phyloP scores from a whole-genome alignment of 495 filamentous ascomycete genomes.

The Tuber brumale region DNA sequence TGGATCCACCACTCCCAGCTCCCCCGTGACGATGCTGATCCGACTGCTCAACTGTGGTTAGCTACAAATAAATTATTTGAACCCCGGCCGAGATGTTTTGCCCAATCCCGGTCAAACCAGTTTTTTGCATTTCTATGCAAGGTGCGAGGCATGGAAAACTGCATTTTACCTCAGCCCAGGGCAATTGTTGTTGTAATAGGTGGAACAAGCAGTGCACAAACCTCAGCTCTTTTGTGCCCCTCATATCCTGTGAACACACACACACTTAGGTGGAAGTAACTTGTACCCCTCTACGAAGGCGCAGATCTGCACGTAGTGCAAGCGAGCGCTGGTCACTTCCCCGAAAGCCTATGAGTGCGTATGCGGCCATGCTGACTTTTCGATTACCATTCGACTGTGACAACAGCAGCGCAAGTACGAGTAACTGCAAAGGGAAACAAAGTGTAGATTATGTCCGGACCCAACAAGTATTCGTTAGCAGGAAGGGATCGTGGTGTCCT shows the following conservation, averaged over 20 bases:
- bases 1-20: neutral
- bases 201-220: neutral
- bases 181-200: neutral
- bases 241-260: neutral
- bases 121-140: neutral
- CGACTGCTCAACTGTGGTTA: no score
- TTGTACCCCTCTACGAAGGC: neutral
- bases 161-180: neutral
- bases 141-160: neutral
- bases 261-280: neutral
- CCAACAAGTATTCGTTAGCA: neutral
- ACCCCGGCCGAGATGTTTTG: neutral
- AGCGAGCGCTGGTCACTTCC: neutral
- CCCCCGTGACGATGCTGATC: neutral
- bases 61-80: no score
- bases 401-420: no score
- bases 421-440: neutral
- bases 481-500: neutral
- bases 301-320: neutral
- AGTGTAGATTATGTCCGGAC: neutral
- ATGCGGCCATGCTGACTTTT: neutral
- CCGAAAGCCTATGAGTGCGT: neutral
- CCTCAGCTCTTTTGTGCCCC: neutral
- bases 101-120: neutral
- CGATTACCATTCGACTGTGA: neutral